These are phyloP conservation scores for Stemphylium lycopersici DNA, from an alignment of 2,329 filamentous ascomycete genomes.

Conservation along the genomic window DNA sequence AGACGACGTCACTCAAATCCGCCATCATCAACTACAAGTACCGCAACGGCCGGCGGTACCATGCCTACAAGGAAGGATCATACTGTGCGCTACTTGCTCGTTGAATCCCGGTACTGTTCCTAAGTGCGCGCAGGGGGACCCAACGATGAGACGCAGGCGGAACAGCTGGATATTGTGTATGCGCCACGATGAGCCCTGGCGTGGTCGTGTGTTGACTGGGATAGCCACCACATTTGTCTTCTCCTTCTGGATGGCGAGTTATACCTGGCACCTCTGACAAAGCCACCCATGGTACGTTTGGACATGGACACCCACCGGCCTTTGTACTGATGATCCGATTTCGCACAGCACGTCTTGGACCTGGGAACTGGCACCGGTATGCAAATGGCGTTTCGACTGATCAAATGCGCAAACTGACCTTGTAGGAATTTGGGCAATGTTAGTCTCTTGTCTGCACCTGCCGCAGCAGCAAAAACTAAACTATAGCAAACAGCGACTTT, in stretches of 20 bases:
- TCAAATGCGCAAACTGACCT: slow-evolving; percentile 12
- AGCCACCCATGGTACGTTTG: slow-evolving; percentile 27
- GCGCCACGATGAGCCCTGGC: neutral
- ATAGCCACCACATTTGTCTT: slow-evolving; percentile 35
- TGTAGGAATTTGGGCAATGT: slow-evolving; percentile 51
- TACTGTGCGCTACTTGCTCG: slow-evolving; percentile 26
- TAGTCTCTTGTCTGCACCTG: slow-evolving; percentile 4
- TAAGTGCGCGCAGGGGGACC: slow-evolving; percentile 24
- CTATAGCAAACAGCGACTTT: slow-evolving; percentile 37
- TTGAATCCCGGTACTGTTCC: neutral
- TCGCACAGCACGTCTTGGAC: slow-evolving; percentile 46
- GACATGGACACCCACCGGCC: neutral
- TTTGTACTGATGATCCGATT: neutral
- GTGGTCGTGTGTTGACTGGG: slow-evolving; percentile 1
- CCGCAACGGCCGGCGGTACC: slow-evolving; percentile 38
- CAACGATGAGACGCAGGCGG: slow-evolving; percentile 47
- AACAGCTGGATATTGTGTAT: slow-evolving; percentile 50
- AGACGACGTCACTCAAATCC: slow-evolving; percentile 33
- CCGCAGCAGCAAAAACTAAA: neutral
- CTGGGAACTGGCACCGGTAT: slow-evolving; percentile 50
- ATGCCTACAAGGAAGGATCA: slow-evolving; percentile 35
- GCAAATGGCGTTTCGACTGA: neutral
- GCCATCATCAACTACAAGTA: slow-evolving; percentile 34
- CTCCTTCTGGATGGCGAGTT: slow-evolving; percentile 34
- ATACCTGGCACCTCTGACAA: slow-evolving; percentile 27